Base-by-base conservation (phyloP, 345 rosid species). In the Gossypium longicalyx region DNA sequence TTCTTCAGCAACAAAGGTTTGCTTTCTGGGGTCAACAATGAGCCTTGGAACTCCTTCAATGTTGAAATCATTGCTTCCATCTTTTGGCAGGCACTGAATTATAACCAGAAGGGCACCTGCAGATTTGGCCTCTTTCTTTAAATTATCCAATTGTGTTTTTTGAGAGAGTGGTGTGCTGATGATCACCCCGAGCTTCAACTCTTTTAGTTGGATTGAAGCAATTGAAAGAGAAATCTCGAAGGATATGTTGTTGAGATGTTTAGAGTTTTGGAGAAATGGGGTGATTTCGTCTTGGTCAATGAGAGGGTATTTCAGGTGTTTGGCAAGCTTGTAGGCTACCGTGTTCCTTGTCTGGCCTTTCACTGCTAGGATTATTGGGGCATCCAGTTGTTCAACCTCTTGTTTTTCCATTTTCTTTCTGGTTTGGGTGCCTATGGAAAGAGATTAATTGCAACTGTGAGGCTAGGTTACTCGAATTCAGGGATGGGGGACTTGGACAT, bases 121-220 rank as follows among this genome's bases (percentile, higher is more conserved):
- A 22, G 38, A 45, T 2, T 67, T 45, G 7, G 54, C 71, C 38
- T 12, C 20, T 38, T 45, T 3, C 71, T 67, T 22, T 23, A 67
- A 67, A 15, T 7, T 47, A 20, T 47, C 54, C 7, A 47, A 45
- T 19, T 67, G 56, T 11, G 6, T 12, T 66, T 48, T 1, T 47
- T 67, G 19, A 47, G 54, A 2, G 38, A 45, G 54, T 67, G 71
- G 54, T 67, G 56, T 47, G 38, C 38, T 67, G 56, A 67, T 15
- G 38, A 67, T 13, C 71, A 45, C 71, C 41, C 71, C 56, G 2
- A 45, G 71, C 54, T 67, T 67, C 54, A 67, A 67, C 71, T 20
- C 3, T 45, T 15, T 47, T 12, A 67, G 56, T 19, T 67, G 71
- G 38, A 20, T 22, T 7, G 38, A 67, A 67, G 71, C 54, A 22